phyloP scores from a whole-genome alignment of 2,329 filamentous ascomycete species.

The Cladosporium sp. region DNA sequence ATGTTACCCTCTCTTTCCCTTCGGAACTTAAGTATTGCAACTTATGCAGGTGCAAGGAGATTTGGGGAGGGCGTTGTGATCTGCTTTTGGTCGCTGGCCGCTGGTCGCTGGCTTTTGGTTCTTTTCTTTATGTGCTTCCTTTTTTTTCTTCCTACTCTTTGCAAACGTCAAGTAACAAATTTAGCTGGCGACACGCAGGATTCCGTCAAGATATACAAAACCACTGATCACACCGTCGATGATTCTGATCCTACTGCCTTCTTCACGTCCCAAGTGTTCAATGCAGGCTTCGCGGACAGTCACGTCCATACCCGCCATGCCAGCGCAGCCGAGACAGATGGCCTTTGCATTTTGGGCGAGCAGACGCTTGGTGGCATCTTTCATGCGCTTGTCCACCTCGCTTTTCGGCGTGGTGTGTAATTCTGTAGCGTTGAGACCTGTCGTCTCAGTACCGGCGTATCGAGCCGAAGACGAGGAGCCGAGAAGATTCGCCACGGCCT shows the following conservation, averaged over 20 bases:
- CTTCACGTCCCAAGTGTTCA: slow-evolving; percentile 52
- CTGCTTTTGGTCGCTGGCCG: too few relatives aligned
- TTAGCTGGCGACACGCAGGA: too few relatives aligned
- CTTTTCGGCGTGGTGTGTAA: slow-evolving; percentile 65
- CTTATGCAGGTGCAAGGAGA: too few relatives aligned
- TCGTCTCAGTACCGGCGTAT: slow-evolving; percentile 79
- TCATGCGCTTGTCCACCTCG: slow-evolving; percentile 62
- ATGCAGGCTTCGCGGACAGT: slow-evolving; percentile 66
- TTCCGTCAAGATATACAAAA: slow-evolving; percentile 48
- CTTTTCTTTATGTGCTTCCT: too few relatives aligned
- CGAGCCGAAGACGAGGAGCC: slow-evolving; percentile 41
- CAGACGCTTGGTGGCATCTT: slow-evolving; percentile 63
- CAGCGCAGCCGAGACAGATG: slow-evolving; percentile 63
- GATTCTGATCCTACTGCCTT: slow-evolving; percentile 51
- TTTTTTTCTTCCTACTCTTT: too few relatives aligned
- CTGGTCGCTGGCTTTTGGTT: too few relatives aligned
- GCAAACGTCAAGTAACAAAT: too few relatives aligned
- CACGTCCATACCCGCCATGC: slow-evolving; percentile 80
- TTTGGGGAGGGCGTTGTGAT: background rate
- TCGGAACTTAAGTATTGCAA: too few relatives aligned
- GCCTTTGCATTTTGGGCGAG: slow-evolving; percentile 36
- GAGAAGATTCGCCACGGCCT: slow-evolving; percentile 61
- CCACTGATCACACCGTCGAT: slow-evolving; percentile 76
- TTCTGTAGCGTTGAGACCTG: slow-evolving; percentile 73
- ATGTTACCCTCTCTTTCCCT: too few relatives aligned